A percentile compares a stretch with the other conserved stretches of the same genome.
Conservation (phyloP, 2,329 filamentous ascomycete species). For the Venturia oleaginea region DNA sequence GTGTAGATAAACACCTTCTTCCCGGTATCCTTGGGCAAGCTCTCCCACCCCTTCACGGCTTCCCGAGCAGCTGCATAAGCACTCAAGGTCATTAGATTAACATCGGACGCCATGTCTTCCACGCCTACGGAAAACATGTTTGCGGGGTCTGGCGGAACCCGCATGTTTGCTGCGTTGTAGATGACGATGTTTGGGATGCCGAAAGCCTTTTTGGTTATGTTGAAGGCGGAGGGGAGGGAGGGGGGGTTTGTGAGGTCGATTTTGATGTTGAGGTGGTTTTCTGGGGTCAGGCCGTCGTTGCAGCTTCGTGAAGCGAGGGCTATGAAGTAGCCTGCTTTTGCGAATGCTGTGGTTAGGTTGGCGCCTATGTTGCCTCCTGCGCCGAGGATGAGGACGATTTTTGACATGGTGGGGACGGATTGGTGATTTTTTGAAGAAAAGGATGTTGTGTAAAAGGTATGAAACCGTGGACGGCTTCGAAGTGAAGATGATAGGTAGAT, state of each 20-base stretch:
- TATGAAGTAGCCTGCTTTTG: background rate
- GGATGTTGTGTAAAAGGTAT: too few species aligned
- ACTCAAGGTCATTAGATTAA: background rate
- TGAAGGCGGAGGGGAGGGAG: background rate
- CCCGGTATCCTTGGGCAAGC: background rate
- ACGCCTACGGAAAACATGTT: background rate
- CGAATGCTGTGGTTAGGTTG: background rate
- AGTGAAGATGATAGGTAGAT: too few species aligned
- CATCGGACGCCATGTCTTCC: background rate
- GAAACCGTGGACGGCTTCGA: too few species aligned
- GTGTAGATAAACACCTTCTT: slow-evolving; percentile 14
- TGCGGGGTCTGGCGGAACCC: background rate
- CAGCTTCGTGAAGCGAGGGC: slow-evolving; percentile 11
- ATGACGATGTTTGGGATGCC: slow-evolving; percentile 1
- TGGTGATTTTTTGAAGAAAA: too few species aligned
- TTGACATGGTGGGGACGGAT: background rate
- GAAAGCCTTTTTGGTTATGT: background rate
- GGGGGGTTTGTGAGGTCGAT: slow-evolving; percentile 1
- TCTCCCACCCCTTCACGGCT: slow-evolving; percentile 9
- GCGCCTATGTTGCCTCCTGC: slow-evolving; percentile 6
- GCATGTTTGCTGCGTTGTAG: slow-evolving; percentile 6
- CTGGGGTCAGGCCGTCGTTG: background rate
- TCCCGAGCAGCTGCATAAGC: slow-evolving; percentile 6
- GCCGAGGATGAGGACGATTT: slow-evolving; percentile 9
- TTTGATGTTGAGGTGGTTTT: slow-evolving; percentile 2